phyloP scores from a whole-genome alignment of 2,329 filamentous ascomycete genomes.

The Ceratocystis papillata region DNA sequence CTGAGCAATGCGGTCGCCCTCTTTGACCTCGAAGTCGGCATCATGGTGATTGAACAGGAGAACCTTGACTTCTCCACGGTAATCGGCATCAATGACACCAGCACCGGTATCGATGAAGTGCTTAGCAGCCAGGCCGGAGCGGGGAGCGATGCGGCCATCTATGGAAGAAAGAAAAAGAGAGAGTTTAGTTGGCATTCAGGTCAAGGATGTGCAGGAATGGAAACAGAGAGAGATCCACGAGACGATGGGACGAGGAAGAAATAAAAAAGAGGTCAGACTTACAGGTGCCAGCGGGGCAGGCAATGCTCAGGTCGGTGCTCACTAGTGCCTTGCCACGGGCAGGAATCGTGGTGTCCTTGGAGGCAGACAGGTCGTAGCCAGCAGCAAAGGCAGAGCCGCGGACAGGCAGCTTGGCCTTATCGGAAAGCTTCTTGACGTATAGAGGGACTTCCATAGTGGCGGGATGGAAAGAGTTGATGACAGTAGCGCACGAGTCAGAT shows the following conservation, averaged over 20 bases:
- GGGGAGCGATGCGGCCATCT: conserved; percentile 84
- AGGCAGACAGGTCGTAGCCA: conserved; percentile 85
- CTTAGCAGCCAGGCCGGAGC: conserved; percentile 84
- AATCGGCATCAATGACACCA: conserved; percentile 95
- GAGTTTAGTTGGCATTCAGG: background rate
- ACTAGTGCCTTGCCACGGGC: conserved; percentile 75
- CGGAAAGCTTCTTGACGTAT: conserved; percentile 77
- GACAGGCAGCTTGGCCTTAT: conserved; percentile 70
- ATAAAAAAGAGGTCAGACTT: conserved; percentile 32
- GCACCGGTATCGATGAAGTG: conserved; percentile 94
- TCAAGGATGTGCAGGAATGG: background rate
- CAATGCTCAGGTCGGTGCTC: conserved; percentile 83
- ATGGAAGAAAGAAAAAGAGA: background rate
- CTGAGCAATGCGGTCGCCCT: conserved; percentile 87
- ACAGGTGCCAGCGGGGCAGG: conserved; percentile 85
- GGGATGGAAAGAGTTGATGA: background rate
- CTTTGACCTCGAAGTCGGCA: conserved; percentile 65
- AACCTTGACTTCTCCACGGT: conserved; percentile 86
- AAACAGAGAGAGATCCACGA: background rate
- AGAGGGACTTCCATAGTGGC: conserved; percentile 39
- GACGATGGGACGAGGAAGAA: background rate
- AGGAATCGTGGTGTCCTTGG: conserved; percentile 63
- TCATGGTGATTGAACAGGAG: conserved; percentile 89
- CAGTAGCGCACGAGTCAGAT: background rate
- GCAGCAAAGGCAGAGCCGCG: conserved; percentile 82